Percentiles rank a stretch among this genome's conserved stretches.
These are phyloP conservation scores for Orbilia quercus DNA, from an alignment of 2,329 filamentous ascomycete species.

Conservation along the genomic window DNA sequence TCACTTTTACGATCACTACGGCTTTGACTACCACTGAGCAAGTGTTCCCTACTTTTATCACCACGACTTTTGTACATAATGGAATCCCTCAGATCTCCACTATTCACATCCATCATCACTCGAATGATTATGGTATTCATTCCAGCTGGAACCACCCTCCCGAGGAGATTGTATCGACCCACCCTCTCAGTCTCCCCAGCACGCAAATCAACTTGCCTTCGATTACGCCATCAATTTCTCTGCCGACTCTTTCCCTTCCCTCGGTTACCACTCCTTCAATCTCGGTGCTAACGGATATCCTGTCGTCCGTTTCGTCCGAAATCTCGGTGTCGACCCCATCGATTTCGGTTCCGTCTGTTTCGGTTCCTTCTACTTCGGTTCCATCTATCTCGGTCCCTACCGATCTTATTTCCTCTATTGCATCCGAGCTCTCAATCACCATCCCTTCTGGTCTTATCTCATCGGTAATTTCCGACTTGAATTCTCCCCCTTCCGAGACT, in stretches of 20 bases:
- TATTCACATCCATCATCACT: conserved; percentile 39
- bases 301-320: background rate
- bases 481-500: too few species aligned
- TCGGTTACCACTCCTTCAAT: background rate
- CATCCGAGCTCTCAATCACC: background rate
- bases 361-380: conserved; percentile 5
- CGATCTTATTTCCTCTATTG: too few species aligned
- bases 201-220: too few species aligned
- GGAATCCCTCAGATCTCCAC: conserved; percentile 18
- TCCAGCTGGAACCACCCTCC: conserved; percentile 10
- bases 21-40: conserved; percentile 33
- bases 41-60: conserved; percentile 31
- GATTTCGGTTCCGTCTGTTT: conserved; percentile 3
- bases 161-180: background rate
- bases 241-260: conserved; percentile 6
- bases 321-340: background rate
- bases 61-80: conserved; percentile 28
- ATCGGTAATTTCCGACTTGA: too few species aligned
- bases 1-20: conserved; percentile 21
- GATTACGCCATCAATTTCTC: conserved; percentile 10
- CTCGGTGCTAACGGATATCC: background rate
- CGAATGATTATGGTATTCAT: conserved; percentile 36
- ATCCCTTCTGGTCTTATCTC: background rate
- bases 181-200: background rate
- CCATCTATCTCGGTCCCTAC: too few species aligned